Conservation (phyloP, 306 rosid genomes). For the Nissolia schottii region DNA sequence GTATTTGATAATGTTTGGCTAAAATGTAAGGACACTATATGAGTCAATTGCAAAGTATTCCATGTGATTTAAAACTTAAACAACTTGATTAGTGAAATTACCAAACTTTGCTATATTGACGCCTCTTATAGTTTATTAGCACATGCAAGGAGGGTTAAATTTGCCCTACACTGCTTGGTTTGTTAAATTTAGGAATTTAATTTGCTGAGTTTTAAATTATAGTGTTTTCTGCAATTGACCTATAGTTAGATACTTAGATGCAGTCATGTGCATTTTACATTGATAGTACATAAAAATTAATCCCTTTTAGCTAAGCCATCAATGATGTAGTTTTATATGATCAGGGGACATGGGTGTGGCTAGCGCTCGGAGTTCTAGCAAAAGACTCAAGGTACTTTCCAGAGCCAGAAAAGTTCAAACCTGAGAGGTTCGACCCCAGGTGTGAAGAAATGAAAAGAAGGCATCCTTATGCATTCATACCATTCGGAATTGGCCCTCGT, state of each 20-base stretch:
- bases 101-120: background rate
- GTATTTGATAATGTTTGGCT: background rate
- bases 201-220: background rate
- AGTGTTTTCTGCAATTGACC: background rate
- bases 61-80: background rate
- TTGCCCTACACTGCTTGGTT: background rate
- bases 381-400: slow-evolving; percentile 80
- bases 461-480: slow-evolving; percentile 83
- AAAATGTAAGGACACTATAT: background rate
- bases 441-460: slow-evolving; percentile 71
- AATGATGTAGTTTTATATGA: slow-evolving; percentile 13
- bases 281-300: too few relatives aligned
- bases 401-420: slow-evolving; percentile 89
- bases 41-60: background rate
- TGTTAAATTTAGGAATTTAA: background rate
- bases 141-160: background rate
- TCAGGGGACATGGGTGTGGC: slow-evolving; percentile 98
- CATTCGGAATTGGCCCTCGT: slow-evolving; percentile 93
- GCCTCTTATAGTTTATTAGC: background rate
- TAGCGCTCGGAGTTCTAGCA: slow-evolving; percentile 87
- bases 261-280: background rate
- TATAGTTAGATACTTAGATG: background rate
- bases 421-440: slow-evolving; percentile 83
- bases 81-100: too few relatives aligned
- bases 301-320: background rate